Conservation (phyloP, 1,284 basidiomycete species). For the Ceratobasidium sp. region DNA sequence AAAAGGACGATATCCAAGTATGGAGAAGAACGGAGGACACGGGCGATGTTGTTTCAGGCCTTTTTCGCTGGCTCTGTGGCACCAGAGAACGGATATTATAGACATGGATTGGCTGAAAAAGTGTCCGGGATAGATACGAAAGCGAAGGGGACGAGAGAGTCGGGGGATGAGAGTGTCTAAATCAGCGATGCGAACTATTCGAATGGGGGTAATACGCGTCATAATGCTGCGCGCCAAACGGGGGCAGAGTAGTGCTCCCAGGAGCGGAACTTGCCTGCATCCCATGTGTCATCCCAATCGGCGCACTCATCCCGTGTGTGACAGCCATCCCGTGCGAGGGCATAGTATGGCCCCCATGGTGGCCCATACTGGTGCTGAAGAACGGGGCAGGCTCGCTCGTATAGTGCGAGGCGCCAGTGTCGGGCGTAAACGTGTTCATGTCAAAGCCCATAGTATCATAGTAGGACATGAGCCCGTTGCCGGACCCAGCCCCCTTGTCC, state of each 20-base stretch:
- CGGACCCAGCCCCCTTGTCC: neutral
- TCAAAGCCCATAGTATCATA: conserved; percentile 3
- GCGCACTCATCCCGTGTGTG: conserved; percentile 9
- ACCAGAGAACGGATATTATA: conserved; percentile 14
- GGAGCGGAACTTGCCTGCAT: conserved; percentile 36
- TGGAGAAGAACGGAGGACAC: neutral
- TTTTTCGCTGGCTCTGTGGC: conserved; percentile 33
- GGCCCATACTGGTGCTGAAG: neutral
- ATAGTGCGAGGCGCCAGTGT: conserved; percentile 12
- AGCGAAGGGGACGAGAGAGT: neutral
- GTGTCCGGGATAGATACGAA: conserved; percentile 10
- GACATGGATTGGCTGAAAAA: neutral
- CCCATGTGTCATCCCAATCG: conserved; percentile 31
- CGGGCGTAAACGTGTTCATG: neutral
- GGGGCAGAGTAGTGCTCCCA: conserved; percentile 32
- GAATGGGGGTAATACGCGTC: conserved; percentile 37
- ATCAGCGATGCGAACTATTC: conserved; percentile 36
- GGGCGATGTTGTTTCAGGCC: conserved; percentile 10
- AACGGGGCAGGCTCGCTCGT: conserved; percentile 19
- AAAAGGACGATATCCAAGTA: conserved; percentile 20
- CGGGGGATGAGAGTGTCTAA: neutral
- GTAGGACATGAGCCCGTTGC: neutral
- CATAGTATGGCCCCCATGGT: conserved; percentile 12
- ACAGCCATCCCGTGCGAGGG: conserved; percentile 24
- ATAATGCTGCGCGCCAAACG: conserved; percentile 38